Evolutionary conservation across 495 filamentous ascomycete species (phyloP).

Genomic region (Rhypophila decipiens): DNA sequence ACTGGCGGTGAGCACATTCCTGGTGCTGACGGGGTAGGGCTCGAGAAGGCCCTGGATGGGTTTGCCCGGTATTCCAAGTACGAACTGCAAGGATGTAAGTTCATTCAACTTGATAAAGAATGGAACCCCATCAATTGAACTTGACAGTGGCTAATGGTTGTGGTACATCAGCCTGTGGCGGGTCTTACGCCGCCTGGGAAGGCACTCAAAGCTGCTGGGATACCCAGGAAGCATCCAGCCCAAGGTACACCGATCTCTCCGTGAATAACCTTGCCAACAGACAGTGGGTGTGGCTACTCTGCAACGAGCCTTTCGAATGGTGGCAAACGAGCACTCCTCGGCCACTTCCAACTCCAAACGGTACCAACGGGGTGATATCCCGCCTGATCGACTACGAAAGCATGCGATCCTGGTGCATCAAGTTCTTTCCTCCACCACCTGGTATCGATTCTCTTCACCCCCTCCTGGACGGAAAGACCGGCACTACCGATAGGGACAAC

Average conservation of each 20-base stretch:
- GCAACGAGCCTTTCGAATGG: slow-evolving; percentile 53
- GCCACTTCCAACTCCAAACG: too few species aligned
- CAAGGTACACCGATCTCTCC: slow-evolving; percentile 49
- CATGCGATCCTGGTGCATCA: too few species aligned
- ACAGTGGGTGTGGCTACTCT: slow-evolving; percentile 62
- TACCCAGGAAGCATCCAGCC: slow-evolving; percentile 50
- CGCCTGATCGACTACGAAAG: too few species aligned
- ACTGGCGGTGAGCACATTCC: slow-evolving; percentile 9
- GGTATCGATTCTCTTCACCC: too few species aligned
- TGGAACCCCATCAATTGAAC: too few species aligned
- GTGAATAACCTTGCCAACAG: slow-evolving; percentile 46
- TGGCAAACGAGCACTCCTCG: slow-evolving; percentile 45
- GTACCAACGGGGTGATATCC: too few species aligned
- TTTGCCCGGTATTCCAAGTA: slow-evolving; percentile 46
- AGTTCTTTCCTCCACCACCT: slow-evolving; percentile 51
- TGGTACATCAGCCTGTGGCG: slow-evolving; percentile 14
- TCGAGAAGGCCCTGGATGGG: slow-evolving; percentile 21
- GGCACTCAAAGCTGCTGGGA: slow-evolving; percentile 50
- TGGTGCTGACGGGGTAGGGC: slow-evolving; percentile 19
- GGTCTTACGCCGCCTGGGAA: slow-evolving; percentile 43
- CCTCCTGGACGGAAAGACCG: too few species aligned
- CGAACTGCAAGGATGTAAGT: slow-evolving; percentile 34
- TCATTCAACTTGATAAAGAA: slow-evolving; percentile 38
- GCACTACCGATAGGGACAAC: too few species aligned
- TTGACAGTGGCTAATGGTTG: too few species aligned